Base-by-base conservation (phyloP, 805 yeast species). In the Teunomyces lycoperdinae region DNA sequence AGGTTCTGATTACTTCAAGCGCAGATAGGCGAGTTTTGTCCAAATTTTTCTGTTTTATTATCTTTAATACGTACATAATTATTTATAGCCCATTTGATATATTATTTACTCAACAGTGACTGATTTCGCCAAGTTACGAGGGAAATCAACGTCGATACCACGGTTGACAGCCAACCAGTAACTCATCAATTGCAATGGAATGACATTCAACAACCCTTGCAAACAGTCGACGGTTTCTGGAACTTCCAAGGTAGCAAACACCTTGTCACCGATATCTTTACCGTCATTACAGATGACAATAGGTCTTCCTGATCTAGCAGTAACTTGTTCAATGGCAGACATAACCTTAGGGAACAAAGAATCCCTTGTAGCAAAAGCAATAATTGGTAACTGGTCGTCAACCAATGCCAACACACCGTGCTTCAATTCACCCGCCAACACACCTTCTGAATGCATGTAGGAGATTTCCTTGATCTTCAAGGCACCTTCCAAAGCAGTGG, bases 371-470 rank as follows among this genome's bases (percentile, higher is more conserved):
- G 97, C 98, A 66, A 94, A 84, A 3, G 96, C 96, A 69, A 94
- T 86, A 57, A 94, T 89, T 51, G 99, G 99, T 64, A 94, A 76
- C 53, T 85, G 78, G 58, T 87, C 96, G 71, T 94, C 99, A 50
- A 94, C 97, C 50, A 94, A 79, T 6, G 99, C 99, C 62, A 94
- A 80, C 29, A 89, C 96, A 73, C 99, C 99, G 66, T 94, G 99
- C 71, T 94, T 94, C 72, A 94, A 83, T 73, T 94, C 99, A 68
- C 99, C 99, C 17, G 99, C 99, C 56, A 94, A 83, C 46, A 94
- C 96, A 76, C 99, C 99, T 75, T 94, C 99, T 16, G 97, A 89
- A 69, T 94, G 99, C 89, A 94, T 94, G 70, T 94, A 94, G 2
- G 98, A 92, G 53, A 94, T 94, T 71, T 94, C 99, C 74, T 94